Base-by-base conservation (phyloP, 352 stramenopile species). In the Globisporangium okanoganense region DNA sequence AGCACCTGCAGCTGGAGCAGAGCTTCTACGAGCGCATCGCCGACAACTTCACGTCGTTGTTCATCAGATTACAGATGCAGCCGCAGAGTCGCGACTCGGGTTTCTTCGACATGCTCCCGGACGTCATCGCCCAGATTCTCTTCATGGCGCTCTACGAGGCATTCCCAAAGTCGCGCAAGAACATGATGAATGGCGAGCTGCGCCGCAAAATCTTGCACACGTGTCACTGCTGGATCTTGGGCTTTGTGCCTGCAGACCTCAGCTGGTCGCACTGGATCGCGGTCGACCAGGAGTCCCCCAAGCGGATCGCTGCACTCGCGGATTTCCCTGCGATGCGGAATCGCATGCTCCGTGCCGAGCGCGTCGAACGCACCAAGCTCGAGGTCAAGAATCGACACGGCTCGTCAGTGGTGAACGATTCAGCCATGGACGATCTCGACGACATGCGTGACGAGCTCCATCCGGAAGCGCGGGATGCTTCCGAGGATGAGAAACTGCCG, bases 321-420 rank as follows among this genome's bases (percentile, higher is more conserved):
- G 78, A 86, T 14, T 91, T 91, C 38, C 82, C 82, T 13, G 79
- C 82, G 2, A 83, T 91, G 69, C 56, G 78, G 7, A 89, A 91
- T 60, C 77, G 82, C 12, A 82, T 89, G 75, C 60, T 83, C 5
- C 69, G 82, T 35, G 72, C 76, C 1, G 82, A 91, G 52, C 77
- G 79, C 1, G 63, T 91, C 13, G 82, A 91, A 55, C 67, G 76
- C 10, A 87, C 79, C 1, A 75, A 84, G 55, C 65, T 83, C 45
- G 73, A 82, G 5, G 71, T 83, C 16, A 72, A 72, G 50, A 78
- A 79, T 25, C 82, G 74, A 12, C 78, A 87, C 18, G 60, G 60
- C 12, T 51, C 54, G 12, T 54, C 69, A 6, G 38, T 76, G 8
- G 65, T n/a, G n/a, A 36, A 66, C 43, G 43, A 60, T 14, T 25